Conservation (phyloP, 2,329 filamentous ascomycete species). For the Venturia nashicola region DNA sequence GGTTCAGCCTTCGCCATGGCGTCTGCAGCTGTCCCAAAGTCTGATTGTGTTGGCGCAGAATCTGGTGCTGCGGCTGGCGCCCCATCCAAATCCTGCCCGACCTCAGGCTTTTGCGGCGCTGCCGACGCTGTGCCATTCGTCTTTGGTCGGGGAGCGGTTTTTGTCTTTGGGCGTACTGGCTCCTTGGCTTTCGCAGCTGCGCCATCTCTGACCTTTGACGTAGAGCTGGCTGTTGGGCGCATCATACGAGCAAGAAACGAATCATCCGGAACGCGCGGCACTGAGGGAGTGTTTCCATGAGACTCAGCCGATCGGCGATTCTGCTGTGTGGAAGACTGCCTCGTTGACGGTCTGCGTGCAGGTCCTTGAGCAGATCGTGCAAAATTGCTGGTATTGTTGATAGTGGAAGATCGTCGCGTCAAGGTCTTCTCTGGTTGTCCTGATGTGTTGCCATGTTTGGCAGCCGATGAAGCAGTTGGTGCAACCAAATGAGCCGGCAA, state of each 20-base stretch:
- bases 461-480: constrained; percentile 57
- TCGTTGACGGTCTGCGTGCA: not conserved
- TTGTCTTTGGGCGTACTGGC: not conserved
- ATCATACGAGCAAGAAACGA: constrained; percentile 72
- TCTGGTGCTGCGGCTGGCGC: not conserved
- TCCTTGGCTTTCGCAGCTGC: not conserved
- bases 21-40: not conserved
- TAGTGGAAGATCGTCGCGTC: constrained; percentile 25
- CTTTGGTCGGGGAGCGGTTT: not conserved
- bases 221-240: constrained; percentile 59
- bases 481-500: constrained; percentile 56
- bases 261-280: constrained; percentile 19
- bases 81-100: not conserved
- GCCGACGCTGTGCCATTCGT: not conserved
- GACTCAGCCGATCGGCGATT: not conserved
- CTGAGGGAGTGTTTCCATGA: not conserved
- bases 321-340: not conserved
- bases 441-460: constrained; percentile 38
- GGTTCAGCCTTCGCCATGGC: not conserved
- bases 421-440: constrained; percentile 18
- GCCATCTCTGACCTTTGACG: constrained; percentile 50
- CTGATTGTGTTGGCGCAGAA: not conserved
- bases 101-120: not conserved
- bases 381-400: constrained; percentile 15
- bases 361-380: constrained; percentile 20